Conservation (phyloP, 2,329 filamentous ascomycete genomes). For the Akanthomyces lecanii region DNA sequence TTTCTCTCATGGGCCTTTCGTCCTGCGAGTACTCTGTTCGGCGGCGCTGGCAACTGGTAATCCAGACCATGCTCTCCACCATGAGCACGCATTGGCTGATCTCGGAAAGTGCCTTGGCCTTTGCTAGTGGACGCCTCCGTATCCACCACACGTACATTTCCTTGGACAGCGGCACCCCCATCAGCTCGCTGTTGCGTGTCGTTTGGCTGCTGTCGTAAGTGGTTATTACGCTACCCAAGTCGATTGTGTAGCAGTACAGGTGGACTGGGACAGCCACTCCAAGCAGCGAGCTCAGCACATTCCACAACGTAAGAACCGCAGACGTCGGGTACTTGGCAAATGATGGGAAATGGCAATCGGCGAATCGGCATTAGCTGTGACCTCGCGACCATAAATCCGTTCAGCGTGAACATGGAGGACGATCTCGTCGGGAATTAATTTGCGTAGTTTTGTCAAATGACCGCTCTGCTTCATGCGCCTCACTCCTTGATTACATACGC, state of each 20-base stretch:
- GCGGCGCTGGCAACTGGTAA: neutral
- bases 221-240: neutral
- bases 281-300: neutral
- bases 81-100: neutral
- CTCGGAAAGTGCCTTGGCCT: neutral
- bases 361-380: neutral
- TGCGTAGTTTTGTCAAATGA: neutral
- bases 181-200: neutral
- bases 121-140: constrained; percentile 9
- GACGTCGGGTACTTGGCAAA: neutral
- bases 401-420: neutral
- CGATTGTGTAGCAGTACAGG: neutral
- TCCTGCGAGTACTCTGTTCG: neutral
- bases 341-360: neutral
- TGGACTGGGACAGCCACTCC: neutral
- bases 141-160: neutral
- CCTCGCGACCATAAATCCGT: neutral
- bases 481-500: neutral
- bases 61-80: neutral
- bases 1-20: neutral
- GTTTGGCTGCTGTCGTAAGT: neutral
- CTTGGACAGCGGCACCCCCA: constrained; percentile 7
- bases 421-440: neutral
- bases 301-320: neutral
- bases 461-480: neutral